Evolutionary conservation across 345 rosid species (phyloP), one percentile per base, ranked within the genome.

Genomic region (Citrus reticulata): DNA sequence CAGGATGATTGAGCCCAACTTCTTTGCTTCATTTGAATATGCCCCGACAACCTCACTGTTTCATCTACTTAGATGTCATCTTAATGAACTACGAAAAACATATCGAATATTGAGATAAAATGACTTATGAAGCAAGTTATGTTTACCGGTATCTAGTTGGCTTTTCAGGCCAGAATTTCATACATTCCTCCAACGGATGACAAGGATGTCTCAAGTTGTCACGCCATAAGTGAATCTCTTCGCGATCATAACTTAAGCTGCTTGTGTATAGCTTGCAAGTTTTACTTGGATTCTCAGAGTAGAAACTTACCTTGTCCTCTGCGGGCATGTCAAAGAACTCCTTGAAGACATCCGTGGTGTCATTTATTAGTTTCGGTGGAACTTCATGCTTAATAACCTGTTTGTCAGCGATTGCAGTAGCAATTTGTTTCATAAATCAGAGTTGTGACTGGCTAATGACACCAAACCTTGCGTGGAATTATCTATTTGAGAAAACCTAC

Each of bases 1-100:
- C 77, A 86, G 65, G 27, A 83, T 42, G 32, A 54, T 70, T 49
- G 78, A 66, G 65, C 83, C 78, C 84, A 85, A 19, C 81, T 86
- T 83, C 68, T 81, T 74, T n/a, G 76, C 68, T 68, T 86, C 86
- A 35, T 54, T 57, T 27, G 87, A 62, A 64, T 78, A 84, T 10
- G 34, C 35, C 58, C 83, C 82, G 30, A 71, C 59, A 14, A 83
- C 75, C 59, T 85, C 83, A 54, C 88, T 78, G 68, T 59, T 24
- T 22, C 10, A 24, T 59, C 10, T n/a, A 54, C 7, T 5, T 59
- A 5, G 30, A 62, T 5, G 16, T 29, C 13, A 25, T 27, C 27
- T 29, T 61, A 61, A 25, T 6, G 32, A 25, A 24, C 14, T 27
- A 61, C 14, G 32, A 61, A 14, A 24, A 4, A 3, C 65, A 61